These are phyloP conservation scores for Chrysopogon serrulatus DNA, from an alignment of 176 grass and related monocot genomes.

Conservation along the genomic window DNA sequence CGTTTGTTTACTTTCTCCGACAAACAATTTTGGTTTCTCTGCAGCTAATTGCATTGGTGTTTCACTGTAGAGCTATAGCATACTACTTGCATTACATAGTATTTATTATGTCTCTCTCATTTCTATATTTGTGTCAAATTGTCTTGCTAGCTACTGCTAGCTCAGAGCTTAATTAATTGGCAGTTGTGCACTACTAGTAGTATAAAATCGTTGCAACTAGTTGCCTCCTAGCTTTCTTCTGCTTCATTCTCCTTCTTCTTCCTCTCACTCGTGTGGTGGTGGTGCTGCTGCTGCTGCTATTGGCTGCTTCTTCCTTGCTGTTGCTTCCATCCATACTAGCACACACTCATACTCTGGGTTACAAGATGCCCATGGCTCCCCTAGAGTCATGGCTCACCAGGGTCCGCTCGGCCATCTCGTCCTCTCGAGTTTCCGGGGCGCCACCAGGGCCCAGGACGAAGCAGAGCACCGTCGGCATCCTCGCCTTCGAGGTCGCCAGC, in stretches of 20 bases:
- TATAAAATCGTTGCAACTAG: not conserved
- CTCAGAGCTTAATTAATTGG: not conserved
- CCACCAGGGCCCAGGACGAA: slow-evolving; percentile 3
- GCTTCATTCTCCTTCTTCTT: too few relatives aligned
- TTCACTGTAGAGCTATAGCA: not conserved
- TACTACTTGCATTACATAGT: not conserved
- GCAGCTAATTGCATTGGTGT: not conserved
- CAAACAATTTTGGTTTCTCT: not conserved
- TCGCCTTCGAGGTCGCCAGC: slow-evolving; percentile 67
- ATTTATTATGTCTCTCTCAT: too few relatives aligned
- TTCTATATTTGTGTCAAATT: too few relatives aligned
- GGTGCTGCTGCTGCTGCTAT: not conserved
- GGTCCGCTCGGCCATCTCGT: slow-evolving; percentile 58
- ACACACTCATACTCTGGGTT: too few relatives aligned
- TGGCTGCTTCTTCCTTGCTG: not conserved
- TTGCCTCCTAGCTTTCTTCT: not conserved
- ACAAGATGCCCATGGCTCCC: slow-evolving; percentile 43
- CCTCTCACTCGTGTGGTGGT: not conserved
- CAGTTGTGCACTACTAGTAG: not conserved
- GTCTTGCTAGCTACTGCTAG: too few relatives aligned
- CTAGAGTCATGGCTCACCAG: slow-evolving; percentile 75
- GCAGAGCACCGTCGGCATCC: slow-evolving; percentile 48
- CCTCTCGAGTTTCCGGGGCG: not conserved
- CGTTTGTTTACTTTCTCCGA: too few relatives aligned
- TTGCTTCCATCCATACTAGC: not conserved